Evolutionary conservation across 2,329 filamentous ascomycete genomes (phyloP), one percentile per base, ranked within the genome.

Genomic region (Corniculantispora saksenae): DNA sequence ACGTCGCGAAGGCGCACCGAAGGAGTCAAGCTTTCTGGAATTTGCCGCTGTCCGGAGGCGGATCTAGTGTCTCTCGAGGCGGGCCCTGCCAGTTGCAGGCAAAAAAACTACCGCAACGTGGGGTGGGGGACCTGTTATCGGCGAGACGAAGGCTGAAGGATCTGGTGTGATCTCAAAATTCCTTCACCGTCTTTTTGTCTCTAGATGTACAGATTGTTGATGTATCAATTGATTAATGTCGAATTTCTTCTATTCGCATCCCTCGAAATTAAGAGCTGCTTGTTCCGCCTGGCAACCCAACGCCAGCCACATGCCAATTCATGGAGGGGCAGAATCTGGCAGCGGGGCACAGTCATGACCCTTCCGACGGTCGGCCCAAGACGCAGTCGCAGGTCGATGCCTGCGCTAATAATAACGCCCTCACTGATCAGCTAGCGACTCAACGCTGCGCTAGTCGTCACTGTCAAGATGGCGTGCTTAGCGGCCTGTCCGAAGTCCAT

Each of bases 401-500:
- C n/a, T n/a, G n/a, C n/a, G n/a, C n/a, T n/a, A n/a, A n/a, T n/a
- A n/a, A n/a, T n/a, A n/a, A n/a, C n/a, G n/a, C n/a, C n/a, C n/a
- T n/a, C n/a, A n/a, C n/a, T n/a, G n/a, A n/a, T n/a, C n/a, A n/a
- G n/a, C n/a, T n/a, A n/a, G n/a, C n/a, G n/a, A n/a, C n/a, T n/a
- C n/a, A n/a, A n/a, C n/a, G n/a, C n/a, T n/a, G n/a, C n/a, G n/a
- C n/a, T n/a, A n/a, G n/a, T n/a, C n/a, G n/a, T n/a, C 32, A 6
- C 32, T 51, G 35, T 40, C 25, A n/a, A 40, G 64, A 61, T 67
- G 56, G 64, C 62, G 63, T 64, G 65, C 68, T 61, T 7, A 38
- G 35, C 35, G 35, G 35, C 35, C 35, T 38, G 35, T 38, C 35
- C 35, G 35, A 13, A 13, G 8, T 13, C 17, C 45, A 48, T 8